Evolutionary conservation across 1,284 basidiomycete genomes (phyloP).

Genomic region (Cerrena zonata): DNA sequence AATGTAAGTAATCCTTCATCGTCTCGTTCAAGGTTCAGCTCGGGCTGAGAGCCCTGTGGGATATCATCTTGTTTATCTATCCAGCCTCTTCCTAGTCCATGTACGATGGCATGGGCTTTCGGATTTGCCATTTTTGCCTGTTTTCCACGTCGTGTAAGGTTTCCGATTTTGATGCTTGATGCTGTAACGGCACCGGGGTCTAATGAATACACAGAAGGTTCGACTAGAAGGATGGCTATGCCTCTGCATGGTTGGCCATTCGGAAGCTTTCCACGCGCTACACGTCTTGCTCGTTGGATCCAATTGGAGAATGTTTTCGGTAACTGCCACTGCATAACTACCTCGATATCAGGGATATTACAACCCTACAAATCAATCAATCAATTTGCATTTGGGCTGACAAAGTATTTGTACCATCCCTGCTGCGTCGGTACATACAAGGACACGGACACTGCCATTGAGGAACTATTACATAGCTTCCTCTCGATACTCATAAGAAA

Average conservation of each 20-base stretch:
- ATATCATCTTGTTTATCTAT: background rate
- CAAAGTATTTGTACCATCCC: constrained; percentile 17
- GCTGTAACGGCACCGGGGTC: background rate
- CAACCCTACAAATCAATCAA: constrained; percentile 14
- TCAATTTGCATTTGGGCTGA: background rate
- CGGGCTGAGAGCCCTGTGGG: constrained; percentile 4
- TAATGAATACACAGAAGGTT: constrained; percentile 11
- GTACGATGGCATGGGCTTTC: constrained; percentile 3
- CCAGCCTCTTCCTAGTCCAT: constrained; percentile 3
- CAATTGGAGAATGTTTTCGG: constrained; percentile 19
- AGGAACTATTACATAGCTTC: constrained; percentile 13
- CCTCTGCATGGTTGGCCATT: too few relatives aligned
- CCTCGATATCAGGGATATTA: constrained; percentile 11
- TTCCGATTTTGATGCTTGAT: background rate
- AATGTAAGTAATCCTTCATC: constrained; percentile 9
- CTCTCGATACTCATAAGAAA: constrained; percentile 15
- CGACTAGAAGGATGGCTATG: constrained; percentile 19
- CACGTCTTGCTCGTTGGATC: constrained; percentile 21
- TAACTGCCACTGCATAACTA: constrained; percentile 22
- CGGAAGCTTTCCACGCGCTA: constrained; percentile 12
- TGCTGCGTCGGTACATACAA: constrained; percentile 26
- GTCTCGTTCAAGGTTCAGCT: constrained; percentile 4
- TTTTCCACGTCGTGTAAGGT: too few relatives aligned
- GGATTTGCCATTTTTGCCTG: background rate
- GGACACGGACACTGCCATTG: constrained; percentile 12